These are phyloP conservation scores for Leishmania braziliensis DNA, from an alignment of 208 protist genomes.

Conservation along the genomic window DNA sequence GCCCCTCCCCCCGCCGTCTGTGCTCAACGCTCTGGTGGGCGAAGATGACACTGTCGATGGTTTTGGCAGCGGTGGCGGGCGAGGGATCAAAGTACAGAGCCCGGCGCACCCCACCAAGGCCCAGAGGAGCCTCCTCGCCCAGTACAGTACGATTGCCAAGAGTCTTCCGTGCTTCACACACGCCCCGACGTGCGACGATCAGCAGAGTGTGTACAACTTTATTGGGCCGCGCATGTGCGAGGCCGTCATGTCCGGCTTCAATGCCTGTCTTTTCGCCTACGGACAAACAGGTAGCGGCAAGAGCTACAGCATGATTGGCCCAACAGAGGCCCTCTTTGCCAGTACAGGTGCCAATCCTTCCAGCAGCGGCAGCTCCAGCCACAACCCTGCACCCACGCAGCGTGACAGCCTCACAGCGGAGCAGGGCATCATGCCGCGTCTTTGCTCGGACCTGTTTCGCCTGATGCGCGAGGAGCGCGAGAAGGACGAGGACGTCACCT, in stretches of 20 bases:
- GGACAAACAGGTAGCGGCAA: constrained; percentile 92
- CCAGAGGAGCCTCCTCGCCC: constrained; percentile 9
- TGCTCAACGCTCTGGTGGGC: constrained; percentile 12
- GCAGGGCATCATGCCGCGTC: constrained; percentile 80
- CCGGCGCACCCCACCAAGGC: constrained; percentile 5
- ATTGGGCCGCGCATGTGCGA: constrained; percentile 79
- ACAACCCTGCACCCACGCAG: not conserved
- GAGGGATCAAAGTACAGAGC: constrained; percentile 1
- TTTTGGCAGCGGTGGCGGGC: not conserved
- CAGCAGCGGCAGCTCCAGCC: not conserved
- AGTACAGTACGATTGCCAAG: constrained; percentile 15
- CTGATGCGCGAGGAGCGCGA: constrained; percentile 71
- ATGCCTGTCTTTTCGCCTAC: constrained; percentile 91
- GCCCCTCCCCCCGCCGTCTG: constrained; percentile 33
- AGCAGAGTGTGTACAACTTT: constrained; percentile 72
- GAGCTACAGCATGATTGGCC: constrained; percentile 91
- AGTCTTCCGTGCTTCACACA: constrained; percentile 59
- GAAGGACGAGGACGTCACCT: constrained; percentile 56
- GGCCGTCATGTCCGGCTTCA: constrained; percentile 83
- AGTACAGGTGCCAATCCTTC: not conserved
- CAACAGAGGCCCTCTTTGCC: constrained; percentile 33
- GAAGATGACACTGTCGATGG: not conserved
- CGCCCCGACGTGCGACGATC: constrained; percentile 60
- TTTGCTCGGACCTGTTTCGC: constrained; percentile 70
- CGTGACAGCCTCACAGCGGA: constrained; percentile 29